A percentile compares a stretch with the other conserved stretches of the same genome.
Conservation (phyloP, 345 rosid species). For the Pelargonium nanum region DNA sequence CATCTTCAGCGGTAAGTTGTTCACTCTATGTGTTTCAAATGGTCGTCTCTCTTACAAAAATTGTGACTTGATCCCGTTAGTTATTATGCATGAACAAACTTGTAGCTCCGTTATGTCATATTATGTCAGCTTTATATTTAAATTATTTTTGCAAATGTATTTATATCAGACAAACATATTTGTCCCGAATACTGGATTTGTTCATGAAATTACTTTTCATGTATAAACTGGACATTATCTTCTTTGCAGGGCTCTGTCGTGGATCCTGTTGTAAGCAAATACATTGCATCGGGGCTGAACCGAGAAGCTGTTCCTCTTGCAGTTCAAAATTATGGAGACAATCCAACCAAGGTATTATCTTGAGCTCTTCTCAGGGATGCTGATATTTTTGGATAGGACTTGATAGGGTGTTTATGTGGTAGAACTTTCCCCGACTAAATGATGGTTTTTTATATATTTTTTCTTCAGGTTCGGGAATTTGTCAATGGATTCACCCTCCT, state of each 20-base stretch:
- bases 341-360: constrained; percentile 61
- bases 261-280: constrained; percentile 61
- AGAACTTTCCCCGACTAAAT: no score
- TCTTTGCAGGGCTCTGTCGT: constrained; percentile 35
- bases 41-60: neutral
- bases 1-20: constrained; percentile 36
- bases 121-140: no score
- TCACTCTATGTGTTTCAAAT: neutral
- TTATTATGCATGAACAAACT: neutral
- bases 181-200: neutral
- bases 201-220: neutral
- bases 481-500: constrained; percentile 45
- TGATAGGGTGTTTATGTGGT: no score
- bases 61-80: neutral
- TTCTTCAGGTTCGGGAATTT: constrained; percentile 55
- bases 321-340: constrained; percentile 77
- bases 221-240: neutral
- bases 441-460: no score
- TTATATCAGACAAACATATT: no score
- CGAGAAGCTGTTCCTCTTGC: constrained; percentile 67
- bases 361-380: no score
- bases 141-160: no score
- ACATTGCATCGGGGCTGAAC: constrained; percentile 51
- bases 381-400: neutral
- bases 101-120: neutral